These are phyloP conservation scores for Solanum sejunctum DNA, from an alignment of 257 asterid genomes.

Conservation along the genomic window DNA sequence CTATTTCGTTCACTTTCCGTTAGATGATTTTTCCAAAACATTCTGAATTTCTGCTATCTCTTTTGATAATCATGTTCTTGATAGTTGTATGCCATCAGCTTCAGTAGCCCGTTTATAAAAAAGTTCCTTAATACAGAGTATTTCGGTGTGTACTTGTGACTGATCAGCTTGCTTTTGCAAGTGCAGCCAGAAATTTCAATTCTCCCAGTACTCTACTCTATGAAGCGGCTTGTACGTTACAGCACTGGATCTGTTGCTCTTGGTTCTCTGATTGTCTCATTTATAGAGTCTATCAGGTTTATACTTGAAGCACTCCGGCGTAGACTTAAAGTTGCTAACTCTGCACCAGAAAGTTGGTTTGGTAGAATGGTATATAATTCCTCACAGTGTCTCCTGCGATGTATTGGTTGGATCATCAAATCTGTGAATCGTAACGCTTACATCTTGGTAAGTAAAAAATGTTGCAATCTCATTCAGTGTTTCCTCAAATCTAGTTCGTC, in stretches of 20 bases:
- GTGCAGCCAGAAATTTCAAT: conserved; percentile 76
- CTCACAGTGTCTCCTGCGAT: conserved; percentile 50
- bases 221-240: conserved; percentile 86
- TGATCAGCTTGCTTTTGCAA: neutral
- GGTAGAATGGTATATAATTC: conserved; percentile 45
- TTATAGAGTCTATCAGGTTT: conserved; percentile 68
- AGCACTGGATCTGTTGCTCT: conserved; percentile 84
- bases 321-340: conserved; percentile 51
- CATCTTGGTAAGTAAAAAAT: conserved; percentile 61
- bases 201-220: conserved; percentile 87
- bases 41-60: neutral
- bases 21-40: neutral
- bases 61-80: neutral
- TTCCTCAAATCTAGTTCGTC: neutral
- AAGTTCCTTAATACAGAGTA: neutral
- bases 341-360: conserved; percentile 52
- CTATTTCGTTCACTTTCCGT: neutral
- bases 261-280: conserved; percentile 76
- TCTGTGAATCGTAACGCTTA: conserved; percentile 91
- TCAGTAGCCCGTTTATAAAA: neutral
- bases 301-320: conserved; percentile 91
- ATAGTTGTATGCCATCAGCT: neutral
- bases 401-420: conserved; percentile 68
- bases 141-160: neutral
- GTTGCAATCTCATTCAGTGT: neutral